Conservation (phyloP, 441 rosid species). For the Gossypium gossypioides region DNA sequence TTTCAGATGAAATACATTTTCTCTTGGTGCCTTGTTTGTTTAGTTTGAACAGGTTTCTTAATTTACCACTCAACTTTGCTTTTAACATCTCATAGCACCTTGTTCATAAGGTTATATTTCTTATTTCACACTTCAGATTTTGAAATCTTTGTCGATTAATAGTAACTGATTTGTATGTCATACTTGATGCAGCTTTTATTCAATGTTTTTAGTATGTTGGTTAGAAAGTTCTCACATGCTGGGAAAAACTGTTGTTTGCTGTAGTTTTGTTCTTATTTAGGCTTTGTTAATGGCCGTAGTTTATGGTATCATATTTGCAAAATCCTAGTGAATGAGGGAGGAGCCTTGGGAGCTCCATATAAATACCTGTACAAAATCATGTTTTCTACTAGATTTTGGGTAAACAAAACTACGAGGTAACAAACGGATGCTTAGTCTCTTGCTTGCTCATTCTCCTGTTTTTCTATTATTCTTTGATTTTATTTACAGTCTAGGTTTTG, state of each 20-base stretch:
- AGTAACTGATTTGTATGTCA: background rate
- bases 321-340: background rate
- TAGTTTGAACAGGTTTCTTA: background rate
- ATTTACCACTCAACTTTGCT: background rate
- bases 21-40: background rate
- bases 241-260: background rate
- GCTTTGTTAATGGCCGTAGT: background rate
- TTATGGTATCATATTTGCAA: background rate
- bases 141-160: background rate
- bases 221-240: background rate
- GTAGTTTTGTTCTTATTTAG: background rate
- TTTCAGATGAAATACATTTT: conserved; percentile 56
- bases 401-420: background rate
- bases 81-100: background rate
- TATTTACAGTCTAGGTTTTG: background rate
- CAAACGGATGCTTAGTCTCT: background rate
- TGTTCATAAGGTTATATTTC: background rate
- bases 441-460: background rate
- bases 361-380: background rate
- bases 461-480: background rate
- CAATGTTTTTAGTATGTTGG: background rate
- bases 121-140: background rate
- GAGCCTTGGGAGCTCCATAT: background rate
- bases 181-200: background rate
- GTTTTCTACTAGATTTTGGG: background rate